Evolutionary conservation across 208 protist genomes (phyloP), one percentile per base, ranked within the genome.

Genomic region (Trypanosomatidae sp.): DNA sequence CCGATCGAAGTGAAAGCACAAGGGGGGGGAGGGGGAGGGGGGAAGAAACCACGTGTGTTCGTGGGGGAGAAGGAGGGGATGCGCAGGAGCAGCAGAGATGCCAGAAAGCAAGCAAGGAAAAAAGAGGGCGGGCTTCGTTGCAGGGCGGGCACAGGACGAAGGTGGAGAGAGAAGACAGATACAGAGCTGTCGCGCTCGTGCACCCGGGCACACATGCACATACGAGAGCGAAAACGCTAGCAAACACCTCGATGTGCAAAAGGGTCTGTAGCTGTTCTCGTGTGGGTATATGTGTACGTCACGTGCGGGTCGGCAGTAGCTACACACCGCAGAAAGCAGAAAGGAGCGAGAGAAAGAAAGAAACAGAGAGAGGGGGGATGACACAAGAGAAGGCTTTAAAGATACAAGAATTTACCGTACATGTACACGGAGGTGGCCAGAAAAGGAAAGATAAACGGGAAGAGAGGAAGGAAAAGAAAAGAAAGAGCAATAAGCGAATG

Each of bases 331-430:
- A 50, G 10, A 50, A 19, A 66, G 25, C 22, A 66, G 41, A 66
- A 33, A 66, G 28, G 19, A 66, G 41, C 47, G 39, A 15, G 62
- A 33, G n/a, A 33, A 19, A 30, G n/a, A 30, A 49, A 12, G 9
- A 36, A 13, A 36, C 1, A 43, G 25, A 1, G 10, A 66, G 41
- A 46, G n/a, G 28, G 25, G n/a, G 12, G 4, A n/a, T 12, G 10
- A 12, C 36, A 50, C 36, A 66, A 30, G 9, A 13, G 28, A 28
- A 33, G 39, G 30, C 9, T 46, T 19, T 65, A 47, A 28, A 41
- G 36, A 47, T 41, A n/a, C n/a, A 41, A 66, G 30, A 41, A 17
- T 66, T 66, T 47, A 50, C 62, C 62, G 50, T 68, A 44, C n/a
- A 66, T 66, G 25, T 60, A 49, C 43, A 60, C 39, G 47, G 67